Evolutionary conservation across 352 stramenopile genomes (phyloP).

Genomic region (Phytophthora podocarpi): DNA sequence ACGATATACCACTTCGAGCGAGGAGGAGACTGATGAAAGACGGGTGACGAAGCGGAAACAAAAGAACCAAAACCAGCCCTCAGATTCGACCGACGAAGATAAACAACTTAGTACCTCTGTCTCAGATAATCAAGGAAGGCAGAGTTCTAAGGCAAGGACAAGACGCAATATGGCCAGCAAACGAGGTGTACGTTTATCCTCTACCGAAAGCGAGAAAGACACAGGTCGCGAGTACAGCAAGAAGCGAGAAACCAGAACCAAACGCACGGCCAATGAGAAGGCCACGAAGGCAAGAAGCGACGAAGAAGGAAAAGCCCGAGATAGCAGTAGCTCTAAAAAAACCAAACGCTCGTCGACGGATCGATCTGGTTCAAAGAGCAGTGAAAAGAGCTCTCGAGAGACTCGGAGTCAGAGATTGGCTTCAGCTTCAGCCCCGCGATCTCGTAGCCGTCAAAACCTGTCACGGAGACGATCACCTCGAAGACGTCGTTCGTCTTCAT

Average conservation of each 20-base stretch:
- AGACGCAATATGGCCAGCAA: slow-evolving; percentile 8
- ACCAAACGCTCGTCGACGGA: slow-evolving; percentile 1
- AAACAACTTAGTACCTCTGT: not conserved
- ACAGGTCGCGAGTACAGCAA: slow-evolving; percentile 4
- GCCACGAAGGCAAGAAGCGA: not conserved
- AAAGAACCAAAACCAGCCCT: slow-evolving; percentile 12
- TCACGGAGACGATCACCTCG: slow-evolving; percentile 2
- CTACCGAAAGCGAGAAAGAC: slow-evolving; percentile 26
- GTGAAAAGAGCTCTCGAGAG: slow-evolving; percentile 1
- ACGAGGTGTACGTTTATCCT: slow-evolving; percentile 7
- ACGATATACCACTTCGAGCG: slow-evolving; percentile 19
- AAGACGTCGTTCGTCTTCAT: slow-evolving; percentile 1
- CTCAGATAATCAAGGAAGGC: slow-evolving; percentile 15
- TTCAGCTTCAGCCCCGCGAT: not conserved
- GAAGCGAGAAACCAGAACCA: slow-evolving; percentile 3
- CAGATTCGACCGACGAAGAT: slow-evolving; percentile 5
- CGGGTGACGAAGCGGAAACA: not conserved
- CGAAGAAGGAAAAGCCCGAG: slow-evolving; percentile 19
- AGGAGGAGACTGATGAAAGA: slow-evolving; percentile 10
- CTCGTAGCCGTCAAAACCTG: slow-evolving; percentile 12
- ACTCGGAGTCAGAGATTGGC: slow-evolving; percentile 1
- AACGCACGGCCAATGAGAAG: slow-evolving; percentile 2
- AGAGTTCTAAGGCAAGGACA: not conserved
- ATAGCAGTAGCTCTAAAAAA: slow-evolving; percentile 2
- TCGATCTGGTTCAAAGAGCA: not conserved